These are phyloP conservation scores for Spathaspora arborariae DNA, from an alignment of 805 yeast species.

Conservation along the genomic window DNA sequence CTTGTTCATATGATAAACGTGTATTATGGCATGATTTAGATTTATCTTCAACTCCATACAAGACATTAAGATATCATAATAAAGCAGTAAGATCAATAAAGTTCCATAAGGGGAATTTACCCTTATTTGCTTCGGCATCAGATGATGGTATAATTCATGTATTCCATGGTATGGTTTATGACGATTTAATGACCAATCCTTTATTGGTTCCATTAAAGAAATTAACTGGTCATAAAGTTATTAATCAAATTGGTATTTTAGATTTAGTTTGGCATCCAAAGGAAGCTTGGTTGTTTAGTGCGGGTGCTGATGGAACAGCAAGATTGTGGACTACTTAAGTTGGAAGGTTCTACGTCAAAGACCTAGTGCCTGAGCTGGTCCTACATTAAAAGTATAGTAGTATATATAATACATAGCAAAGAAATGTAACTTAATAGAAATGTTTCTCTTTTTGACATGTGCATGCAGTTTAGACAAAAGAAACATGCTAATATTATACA, in stretches of 20 bases:
- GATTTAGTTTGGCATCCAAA: conserved; percentile 93
- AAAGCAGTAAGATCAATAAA: conserved; percentile 87
- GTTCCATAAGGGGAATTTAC: conserved; percentile 82
- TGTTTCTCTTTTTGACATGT: no score
- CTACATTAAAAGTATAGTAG: neutral
- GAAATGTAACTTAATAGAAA: no score
- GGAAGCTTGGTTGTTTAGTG: conserved; percentile 96
- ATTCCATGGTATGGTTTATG: conserved; percentile 95
- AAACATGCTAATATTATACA: no score
- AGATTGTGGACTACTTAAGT: conserved; percentile 90
- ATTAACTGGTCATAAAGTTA: conserved; percentile 81
- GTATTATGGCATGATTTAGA: conserved; percentile 98
- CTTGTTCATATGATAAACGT: conserved; percentile 90
- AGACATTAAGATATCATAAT: conserved; percentile 91
- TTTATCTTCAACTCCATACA: conserved; percentile 83
- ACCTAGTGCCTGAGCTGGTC: neutral
- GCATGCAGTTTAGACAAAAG: no score
- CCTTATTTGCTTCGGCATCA: conserved; percentile 89
- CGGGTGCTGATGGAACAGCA: conserved; percentile 96
- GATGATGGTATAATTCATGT: conserved; percentile 93
- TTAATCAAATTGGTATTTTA: conserved; percentile 80
- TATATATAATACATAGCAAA: no score
- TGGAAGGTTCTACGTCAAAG: no score
- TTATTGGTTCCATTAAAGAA: conserved; percentile 93
- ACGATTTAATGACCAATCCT: conserved; percentile 92